phyloP scores from a whole-genome alignment of 1,139 yeast species.

The Blastobotrys capitulatus region DNA sequence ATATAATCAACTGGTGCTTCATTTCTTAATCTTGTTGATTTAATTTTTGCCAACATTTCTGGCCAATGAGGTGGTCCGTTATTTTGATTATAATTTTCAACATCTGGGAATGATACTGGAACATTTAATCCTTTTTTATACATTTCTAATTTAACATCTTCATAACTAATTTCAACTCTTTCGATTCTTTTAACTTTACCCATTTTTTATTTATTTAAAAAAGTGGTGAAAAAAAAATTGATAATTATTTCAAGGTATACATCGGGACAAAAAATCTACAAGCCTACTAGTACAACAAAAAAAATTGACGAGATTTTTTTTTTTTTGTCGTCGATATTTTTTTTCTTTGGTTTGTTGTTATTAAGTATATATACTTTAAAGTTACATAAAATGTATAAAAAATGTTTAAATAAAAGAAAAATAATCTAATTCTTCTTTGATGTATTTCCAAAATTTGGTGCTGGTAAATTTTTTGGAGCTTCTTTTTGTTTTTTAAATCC shows the following conservation, averaged over 20 bases:
- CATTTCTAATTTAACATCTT: background rate
- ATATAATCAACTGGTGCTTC: slow-evolving; percentile 81
- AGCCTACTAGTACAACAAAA: too few species aligned
- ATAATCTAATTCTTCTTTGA: background rate
- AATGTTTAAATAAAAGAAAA: slow-evolving; percentile 1
- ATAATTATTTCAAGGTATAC: too few species aligned
- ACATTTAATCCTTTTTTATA: background rate
- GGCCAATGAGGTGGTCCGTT: slow-evolving; percentile 27
- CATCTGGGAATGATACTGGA: slow-evolving; percentile 6
- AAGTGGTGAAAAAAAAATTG: background rate
- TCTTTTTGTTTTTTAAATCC: slow-evolving; percentile 54
- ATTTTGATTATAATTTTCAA: slow-evolving; percentile 1
- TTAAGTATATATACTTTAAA: too few species aligned
- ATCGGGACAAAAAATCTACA: too few species aligned
- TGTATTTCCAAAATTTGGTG: slow-evolving; percentile 22
- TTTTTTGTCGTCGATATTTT: background rate
- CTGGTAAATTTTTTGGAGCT: slow-evolving; percentile 17
- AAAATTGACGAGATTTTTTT: too few species aligned
- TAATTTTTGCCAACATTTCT: slow-evolving; percentile 55
- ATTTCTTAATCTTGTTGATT: slow-evolving; percentile 57
- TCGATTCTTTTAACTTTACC: background rate
- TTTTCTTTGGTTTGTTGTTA: slow-evolving; percentile 1
- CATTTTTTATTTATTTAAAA: background rate
- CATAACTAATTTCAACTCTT: slow-evolving; percentile 1
- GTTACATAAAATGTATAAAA: background rate